These are phyloP conservation scores for Pelargonium fulgidum DNA, from an alignment of 441 rosid species.

Conservation along the genomic window DNA sequence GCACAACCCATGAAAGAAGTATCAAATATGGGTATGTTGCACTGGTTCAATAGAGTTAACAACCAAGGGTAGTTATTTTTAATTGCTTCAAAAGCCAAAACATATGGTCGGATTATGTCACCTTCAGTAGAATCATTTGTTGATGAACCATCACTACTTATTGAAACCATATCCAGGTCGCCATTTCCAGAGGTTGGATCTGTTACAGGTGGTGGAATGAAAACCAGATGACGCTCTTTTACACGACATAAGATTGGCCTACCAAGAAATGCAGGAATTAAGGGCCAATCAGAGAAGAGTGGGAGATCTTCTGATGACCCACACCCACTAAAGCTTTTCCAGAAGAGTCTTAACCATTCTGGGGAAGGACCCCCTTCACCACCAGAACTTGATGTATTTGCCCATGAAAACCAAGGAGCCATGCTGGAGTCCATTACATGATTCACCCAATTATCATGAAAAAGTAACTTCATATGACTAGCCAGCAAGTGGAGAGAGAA, in stretches of 20 bases:
- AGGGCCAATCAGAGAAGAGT: conserved; percentile 88
- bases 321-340: conserved; percentile 56
- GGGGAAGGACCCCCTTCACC: conserved; percentile 85
- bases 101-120: conserved; percentile 36
- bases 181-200: conserved; percentile 33
- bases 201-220: conserved; percentile 60
- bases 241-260: conserved; percentile 89
- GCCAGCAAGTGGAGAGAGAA: conserved; percentile 78
- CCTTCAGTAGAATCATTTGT: conserved; percentile 36
- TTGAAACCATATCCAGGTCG: conserved; percentile 26
- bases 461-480: conserved; percentile 68
- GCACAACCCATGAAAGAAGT: conserved; percentile 74
- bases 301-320: conserved; percentile 65
- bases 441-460: conserved; percentile 79
- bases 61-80: conserved; percentile 74
- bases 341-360: conserved; percentile 87
- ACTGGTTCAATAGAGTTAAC: conserved; percentile 71
- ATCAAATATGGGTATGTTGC: conserved; percentile 79
- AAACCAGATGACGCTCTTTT: conserved; percentile 65
- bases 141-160: conserved; percentile 33
- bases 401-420: conserved; percentile 98
- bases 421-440: conserved; percentile 55
- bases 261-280: conserved; percentile 95
- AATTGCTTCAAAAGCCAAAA: conserved; percentile 49
- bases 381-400: conserved; percentile 50